Base-by-base conservation (phyloP, 768 basidiomycete genomes). In the Clathrus columnatus region DNA sequence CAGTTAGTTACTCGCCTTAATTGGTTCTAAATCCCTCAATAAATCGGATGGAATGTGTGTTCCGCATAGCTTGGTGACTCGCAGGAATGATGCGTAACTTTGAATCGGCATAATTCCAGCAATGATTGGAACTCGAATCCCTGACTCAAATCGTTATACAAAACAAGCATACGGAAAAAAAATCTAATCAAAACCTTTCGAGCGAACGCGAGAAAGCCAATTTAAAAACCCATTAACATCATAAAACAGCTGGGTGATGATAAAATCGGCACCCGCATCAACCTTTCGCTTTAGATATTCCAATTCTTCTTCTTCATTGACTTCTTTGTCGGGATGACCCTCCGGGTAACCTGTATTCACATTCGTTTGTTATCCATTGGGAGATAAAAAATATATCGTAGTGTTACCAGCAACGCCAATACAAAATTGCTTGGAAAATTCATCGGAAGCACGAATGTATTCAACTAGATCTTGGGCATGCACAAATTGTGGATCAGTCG, bases 41-140 rank as follows among this genome's bases (percentile, higher is more conserved):
- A 95, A 73, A 10, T 72, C 64, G 2, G 75, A 69, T 0, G 95
- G 95, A 17, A 98, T 83, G 20, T 75, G 75, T 2, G 84, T 82
- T 17, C 87, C 87, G 59, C 91, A 94, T 44, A 99, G 75, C 67
- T 94, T 96, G 20, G 85, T 89, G 62, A 98, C 74, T 46, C 96
- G 84, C 45, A 87, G 74, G 70, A 99, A 98, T 0, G 96, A 96
- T 4, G 86, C 81, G 66, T 93, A 95, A 21, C 90, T 97, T 65
- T 98, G 96, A 54, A 99, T 91, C 0, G 96, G 95, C 93, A 98
- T 96, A 53, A 98, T 82, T 10, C 94, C 92, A 7, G 96, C 92
- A 58, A 99, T 85, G 61, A 99, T 82, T 0, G 96, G 95, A 1
- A 93, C 80, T 0, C 69, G 77, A 64, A 99, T 92, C 28, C 94